Evolutionary conservation across 257 asterid genomes (phyloP), one percentile per base, ranked within the genome.

Genomic region (Cinchona pubescens): DNA sequence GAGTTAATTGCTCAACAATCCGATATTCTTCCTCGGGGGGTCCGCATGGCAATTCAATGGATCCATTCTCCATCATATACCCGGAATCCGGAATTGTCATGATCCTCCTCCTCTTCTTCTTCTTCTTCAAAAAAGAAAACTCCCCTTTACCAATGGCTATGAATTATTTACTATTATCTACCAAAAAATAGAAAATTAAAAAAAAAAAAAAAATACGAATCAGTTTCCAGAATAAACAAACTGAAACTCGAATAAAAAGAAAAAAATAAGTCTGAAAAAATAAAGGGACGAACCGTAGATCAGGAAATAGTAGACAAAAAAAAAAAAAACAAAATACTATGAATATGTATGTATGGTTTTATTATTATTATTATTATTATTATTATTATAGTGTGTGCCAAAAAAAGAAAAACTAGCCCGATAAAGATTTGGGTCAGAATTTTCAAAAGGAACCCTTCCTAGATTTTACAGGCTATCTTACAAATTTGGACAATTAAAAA

Each of bases 61-160:
- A 88, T 83, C 96, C 98, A 65, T 91, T 91, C 81, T 88, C 96
- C 94, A 87, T 83, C 92, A 88, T 76, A 76, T 78, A 80, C 38
- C 87, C 91, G 65, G 93, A 87, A 91, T 89, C 97, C 69, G 91
- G 96, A 79, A 94, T 92, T 82, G 93, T 94, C 99, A 94, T 93
- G 86, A 83, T 87, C 91, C 32, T 56, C n/a, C n/a, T n/a, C n/a
- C n/a, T n/a, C n/a, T n/a, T n/a, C n/a, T n/a, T n/a, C n/a, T n/a
- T n/a, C n/a, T n/a, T n/a, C n/a, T n/a, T n/a, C n/a, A 59, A 56
- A 43, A 74, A 55, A 45, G 12, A 0, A 8, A 45, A 12, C 49
- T 45, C 56, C 56, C 56, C 56, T 18, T 49, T 15, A 49, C 49
- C 56, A 49, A 49, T 16, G n/a, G n/a, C n/a, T n/a, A n/a, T n/a